phyloP scores from a whole-genome alignment of 2,329 filamentous ascomycete genomes.

The Albophoma yamanashiensis region DNA sequence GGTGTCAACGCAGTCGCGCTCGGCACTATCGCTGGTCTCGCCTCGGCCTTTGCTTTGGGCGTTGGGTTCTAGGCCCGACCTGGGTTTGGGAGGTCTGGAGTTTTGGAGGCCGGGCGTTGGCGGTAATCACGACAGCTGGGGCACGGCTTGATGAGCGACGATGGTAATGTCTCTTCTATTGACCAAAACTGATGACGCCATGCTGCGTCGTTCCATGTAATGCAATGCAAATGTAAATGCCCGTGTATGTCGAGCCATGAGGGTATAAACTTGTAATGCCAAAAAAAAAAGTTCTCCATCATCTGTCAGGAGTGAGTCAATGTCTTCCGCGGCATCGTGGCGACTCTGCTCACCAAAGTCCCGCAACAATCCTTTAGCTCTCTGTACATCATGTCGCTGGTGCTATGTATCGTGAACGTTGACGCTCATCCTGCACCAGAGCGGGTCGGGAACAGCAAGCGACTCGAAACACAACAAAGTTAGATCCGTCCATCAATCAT shows the following conservation, averaged over 20 bases:
- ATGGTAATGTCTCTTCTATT: neutral
- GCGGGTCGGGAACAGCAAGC: neutral
- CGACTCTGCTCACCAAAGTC: neutral
- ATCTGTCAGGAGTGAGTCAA: neutral
- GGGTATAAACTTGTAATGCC: neutral
- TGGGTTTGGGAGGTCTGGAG: neutral
- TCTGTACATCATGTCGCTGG: neutral
- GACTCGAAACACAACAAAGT: neutral
- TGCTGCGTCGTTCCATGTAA: neutral
- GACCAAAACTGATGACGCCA: neutral
- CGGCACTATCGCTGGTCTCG: slow-evolving; percentile 24
- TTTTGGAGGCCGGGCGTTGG: neutral
- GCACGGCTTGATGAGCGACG: neutral
- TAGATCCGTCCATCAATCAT: neutral
- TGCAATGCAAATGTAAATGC: neutral
- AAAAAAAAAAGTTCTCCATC: neutral
- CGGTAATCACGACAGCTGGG: neutral
- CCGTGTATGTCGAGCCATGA: neutral
- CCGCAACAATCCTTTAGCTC: neutral
- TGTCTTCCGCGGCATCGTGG: neutral
- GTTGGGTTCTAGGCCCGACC: slow-evolving; percentile 19
- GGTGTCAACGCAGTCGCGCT: slow-evolving; percentile 17
- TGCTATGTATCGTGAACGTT: neutral
- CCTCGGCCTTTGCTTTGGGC: slow-evolving; percentile 24
- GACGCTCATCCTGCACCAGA: neutral